Evolutionary conservation across 2,329 filamentous ascomycete species (phyloP).

Genomic region (Diaporthe aspalathi): DNA sequence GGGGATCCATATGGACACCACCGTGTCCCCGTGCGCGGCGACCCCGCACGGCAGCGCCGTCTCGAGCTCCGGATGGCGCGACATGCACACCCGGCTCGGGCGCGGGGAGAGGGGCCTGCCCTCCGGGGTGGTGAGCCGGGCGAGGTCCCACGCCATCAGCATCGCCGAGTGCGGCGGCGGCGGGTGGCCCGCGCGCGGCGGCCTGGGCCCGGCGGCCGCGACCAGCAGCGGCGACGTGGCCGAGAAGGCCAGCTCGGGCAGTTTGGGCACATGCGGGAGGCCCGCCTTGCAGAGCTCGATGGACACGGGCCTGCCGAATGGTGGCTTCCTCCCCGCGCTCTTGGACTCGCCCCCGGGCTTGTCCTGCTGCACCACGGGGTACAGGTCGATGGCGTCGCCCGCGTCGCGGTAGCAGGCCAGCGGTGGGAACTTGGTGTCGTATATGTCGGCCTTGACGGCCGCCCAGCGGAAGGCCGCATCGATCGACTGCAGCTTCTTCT

Average conservation of each 20-base stretch:
- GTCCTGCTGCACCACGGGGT: slow-evolving; percentile 44
- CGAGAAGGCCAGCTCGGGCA: slow-evolving; percentile 55
- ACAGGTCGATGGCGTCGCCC: slow-evolving; percentile 49
- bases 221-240: slow-evolving; percentile 52
- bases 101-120: slow-evolving; percentile 39
- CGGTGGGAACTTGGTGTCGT: slow-evolving; percentile 48
- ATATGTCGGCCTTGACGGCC: slow-evolving; percentile 49
- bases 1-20: slow-evolving; percentile 56
- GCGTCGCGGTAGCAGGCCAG: slow-evolving; percentile 52
- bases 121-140: slow-evolving; percentile 35
- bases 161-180: slow-evolving; percentile 52
- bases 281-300: slow-evolving; percentile 50
- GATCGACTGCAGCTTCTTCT: slow-evolving; percentile 53
- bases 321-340: slow-evolving; percentile 47
- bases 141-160: slow-evolving; percentile 54
- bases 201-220: slow-evolving; percentile 52
- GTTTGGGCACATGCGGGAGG: slow-evolving; percentile 52
- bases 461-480: slow-evolving; percentile 54
- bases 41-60: slow-evolving; percentile 53
- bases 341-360: not conserved
- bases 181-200: slow-evolving; percentile 51
- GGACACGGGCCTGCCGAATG: slow-evolving; percentile 48
- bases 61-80: slow-evolving; percentile 53
- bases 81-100: slow-evolving; percentile 50
- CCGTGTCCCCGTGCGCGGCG: slow-evolving; percentile 50